These are phyloP conservation scores for Trichoderma sp. DNA, from an alignment of 2,329 filamentous ascomycete genomes.

Conservation along the genomic window DNA sequence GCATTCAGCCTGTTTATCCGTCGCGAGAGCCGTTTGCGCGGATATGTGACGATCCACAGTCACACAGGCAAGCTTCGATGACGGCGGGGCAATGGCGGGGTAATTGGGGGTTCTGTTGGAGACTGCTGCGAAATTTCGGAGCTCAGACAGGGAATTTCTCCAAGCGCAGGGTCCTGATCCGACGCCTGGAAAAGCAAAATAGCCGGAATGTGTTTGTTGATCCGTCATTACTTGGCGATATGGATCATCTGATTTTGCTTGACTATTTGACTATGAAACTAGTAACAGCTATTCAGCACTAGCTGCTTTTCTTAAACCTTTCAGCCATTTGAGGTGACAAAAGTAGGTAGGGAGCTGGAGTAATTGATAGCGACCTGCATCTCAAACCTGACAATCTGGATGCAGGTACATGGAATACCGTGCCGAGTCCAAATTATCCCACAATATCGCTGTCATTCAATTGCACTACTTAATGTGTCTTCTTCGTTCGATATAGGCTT, in stretches of 20 bases:
- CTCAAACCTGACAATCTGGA: neutral
- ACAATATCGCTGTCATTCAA: neutral
- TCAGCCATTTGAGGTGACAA: neutral
- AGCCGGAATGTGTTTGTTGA: neutral
- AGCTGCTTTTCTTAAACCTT: neutral
- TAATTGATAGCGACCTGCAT: neutral
- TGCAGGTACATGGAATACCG: neutral
- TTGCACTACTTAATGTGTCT: neutral
- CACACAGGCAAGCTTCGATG: neutral
- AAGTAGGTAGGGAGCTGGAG: neutral
- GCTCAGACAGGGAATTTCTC: neutral
- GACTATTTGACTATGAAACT: neutral
- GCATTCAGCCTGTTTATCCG: slow-evolving; percentile 17
- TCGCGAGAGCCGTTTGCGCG: neutral
- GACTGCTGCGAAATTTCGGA: neutral
- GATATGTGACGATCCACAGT: slow-evolving; percentile 4
- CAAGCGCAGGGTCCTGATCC: neutral
- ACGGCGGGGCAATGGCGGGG: slow-evolving; percentile 19
- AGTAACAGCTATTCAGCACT: neutral
- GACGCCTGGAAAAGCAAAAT: neutral
- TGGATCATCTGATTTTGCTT: neutral
- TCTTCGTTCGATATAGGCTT: neutral
- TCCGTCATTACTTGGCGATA: neutral
- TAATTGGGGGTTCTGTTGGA: slow-evolving; percentile 8
- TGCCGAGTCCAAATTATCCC: neutral